Percentiles rank a stretch among this genome's conserved stretches.
These are phyloP conservation scores for Cryphonectria carpinicola DNA, from an alignment of 2,329 filamentous ascomycete genomes.

Conservation along the genomic window DNA sequence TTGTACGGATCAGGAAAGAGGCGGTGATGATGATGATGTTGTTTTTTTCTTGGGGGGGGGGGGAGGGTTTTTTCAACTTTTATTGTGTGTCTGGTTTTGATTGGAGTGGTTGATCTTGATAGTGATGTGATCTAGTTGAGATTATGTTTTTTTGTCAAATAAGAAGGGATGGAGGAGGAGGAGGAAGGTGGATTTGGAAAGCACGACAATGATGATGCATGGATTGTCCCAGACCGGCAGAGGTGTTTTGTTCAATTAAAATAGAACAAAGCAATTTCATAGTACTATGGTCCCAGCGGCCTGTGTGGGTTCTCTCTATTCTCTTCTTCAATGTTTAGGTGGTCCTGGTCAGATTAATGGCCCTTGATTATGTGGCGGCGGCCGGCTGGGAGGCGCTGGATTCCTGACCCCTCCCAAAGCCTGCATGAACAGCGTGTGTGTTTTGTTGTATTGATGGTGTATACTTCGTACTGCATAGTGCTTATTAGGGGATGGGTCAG, in stretches of 20 bases:
- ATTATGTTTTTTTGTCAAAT: background rate
- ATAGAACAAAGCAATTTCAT: background rate
- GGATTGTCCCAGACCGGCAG: background rate
- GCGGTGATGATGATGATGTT: background rate
- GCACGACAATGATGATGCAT: background rate
- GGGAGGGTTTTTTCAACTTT: no score
- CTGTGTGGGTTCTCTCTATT: background rate
- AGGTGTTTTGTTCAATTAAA: background rate
- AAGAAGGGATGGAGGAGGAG: background rate
- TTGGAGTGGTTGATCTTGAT: background rate
- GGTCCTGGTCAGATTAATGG: background rate
- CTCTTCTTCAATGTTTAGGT: no score
- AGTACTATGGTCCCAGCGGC: background rate
- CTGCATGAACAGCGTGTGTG: background rate
- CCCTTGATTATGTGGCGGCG: background rate
- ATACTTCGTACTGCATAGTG: background rate
- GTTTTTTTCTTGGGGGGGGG: no score
- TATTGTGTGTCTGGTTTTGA: no score
- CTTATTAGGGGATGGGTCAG: background rate
- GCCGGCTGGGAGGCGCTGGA: background rate
- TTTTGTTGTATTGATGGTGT: background rate
- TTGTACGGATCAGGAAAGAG: background rate
- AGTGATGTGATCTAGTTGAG: background rate
- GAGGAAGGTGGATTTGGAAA: background rate
- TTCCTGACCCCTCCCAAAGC: background rate